Evolutionary conservation across 78 protist genomes (phyloP).

Genomic region (Cyanophora paradoxa): DNA sequence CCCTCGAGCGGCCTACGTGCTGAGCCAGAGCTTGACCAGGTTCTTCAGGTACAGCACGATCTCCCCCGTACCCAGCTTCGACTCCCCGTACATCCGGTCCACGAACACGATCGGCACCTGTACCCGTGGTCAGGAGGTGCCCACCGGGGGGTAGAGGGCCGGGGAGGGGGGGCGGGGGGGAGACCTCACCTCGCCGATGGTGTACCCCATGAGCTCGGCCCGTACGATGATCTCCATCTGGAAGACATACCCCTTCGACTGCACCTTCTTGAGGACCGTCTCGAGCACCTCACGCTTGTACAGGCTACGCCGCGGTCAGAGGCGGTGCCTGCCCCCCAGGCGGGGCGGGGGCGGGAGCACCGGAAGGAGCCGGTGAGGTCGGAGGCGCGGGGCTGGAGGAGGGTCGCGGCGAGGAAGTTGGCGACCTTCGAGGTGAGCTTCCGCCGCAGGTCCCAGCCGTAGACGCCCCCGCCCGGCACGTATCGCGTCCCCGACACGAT

Average conservation of each 20-base stretch:
- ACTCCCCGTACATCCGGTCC: conserved; percentile 81
- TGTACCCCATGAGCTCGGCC: conserved; percentile 51
- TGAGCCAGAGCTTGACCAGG: no score
- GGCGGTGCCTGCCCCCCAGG: neutral
- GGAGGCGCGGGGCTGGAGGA: conserved; percentile 65
- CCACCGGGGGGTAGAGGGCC: neutral
- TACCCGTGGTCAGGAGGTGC: neutral
- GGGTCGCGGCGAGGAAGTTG: conserved; percentile 60
- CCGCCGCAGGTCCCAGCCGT: conserved; percentile 79
- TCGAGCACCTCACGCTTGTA: conserved; percentile 69
- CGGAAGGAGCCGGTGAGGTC: conserved; percentile 87
- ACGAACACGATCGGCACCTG: conserved; percentile 86
- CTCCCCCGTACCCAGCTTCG: conserved; percentile 64
- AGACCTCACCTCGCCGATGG: conserved; percentile 53
- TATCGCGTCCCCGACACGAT: conserved; percentile 88
- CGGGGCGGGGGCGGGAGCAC: neutral
- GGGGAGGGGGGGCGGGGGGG: neutral
- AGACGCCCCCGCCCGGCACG: conserved; percentile 73
- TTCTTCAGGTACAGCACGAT: conserved; percentile 56
- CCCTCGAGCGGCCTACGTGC: no score
- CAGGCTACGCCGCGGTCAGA: conserved; percentile 30
- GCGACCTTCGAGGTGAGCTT: conserved; percentile 70
- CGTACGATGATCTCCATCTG: conserved; percentile 86
- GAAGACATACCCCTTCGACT: conserved; percentile 78
- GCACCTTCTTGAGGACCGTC: conserved; percentile 34